A percentile compares a stretch with the other conserved stretches of the same genome.
These are phyloP conservation scores for Uromyces viciae-fabae DNA, from an alignment of 1,284 basidiomycete species.

Conservation along the genomic window DNA sequence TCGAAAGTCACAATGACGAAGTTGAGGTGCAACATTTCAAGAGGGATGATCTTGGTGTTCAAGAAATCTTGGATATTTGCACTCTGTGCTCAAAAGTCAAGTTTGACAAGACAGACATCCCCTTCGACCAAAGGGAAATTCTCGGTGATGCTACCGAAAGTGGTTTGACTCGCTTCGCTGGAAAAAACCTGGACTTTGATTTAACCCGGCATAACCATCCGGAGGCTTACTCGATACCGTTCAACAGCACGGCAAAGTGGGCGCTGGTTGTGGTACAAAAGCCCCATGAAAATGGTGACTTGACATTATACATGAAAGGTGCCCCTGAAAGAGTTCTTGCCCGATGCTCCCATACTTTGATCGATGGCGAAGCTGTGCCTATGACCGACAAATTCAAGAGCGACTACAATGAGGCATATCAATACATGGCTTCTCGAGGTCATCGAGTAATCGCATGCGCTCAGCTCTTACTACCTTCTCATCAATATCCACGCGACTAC, in stretches of 20 bases:
- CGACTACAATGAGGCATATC: constrained; percentile 63
- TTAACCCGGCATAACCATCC: constrained; percentile 60
- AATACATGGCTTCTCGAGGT: constrained; percentile 70
- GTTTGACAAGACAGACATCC: constrained; percentile 65
- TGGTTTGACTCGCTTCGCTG: constrained; percentile 65
- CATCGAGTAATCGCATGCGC: constrained; percentile 69
- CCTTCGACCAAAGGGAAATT: constrained; percentile 64
- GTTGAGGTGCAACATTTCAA: constrained; percentile 60
- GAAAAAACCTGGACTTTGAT: constrained; percentile 61
- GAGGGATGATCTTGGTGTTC: constrained; percentile 62
- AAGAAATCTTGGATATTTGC: constrained; percentile 64
- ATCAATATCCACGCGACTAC: constrained; percentile 59
- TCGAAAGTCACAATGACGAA: constrained; percentile 65
- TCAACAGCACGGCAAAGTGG: constrained; percentile 70
- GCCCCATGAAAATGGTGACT: not conserved
- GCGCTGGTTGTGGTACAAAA: constrained; percentile 64
- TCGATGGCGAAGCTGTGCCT: constrained; percentile 59
- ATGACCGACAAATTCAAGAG: constrained; percentile 63
- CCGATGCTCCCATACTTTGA: constrained; percentile 64
- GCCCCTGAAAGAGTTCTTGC: constrained; percentile 66
- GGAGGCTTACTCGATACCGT: constrained; percentile 67
- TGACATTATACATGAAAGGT: constrained; percentile 58
- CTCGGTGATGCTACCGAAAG: constrained; percentile 69
- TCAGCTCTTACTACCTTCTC: constrained; percentile 61
- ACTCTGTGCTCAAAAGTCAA: constrained; percentile 67